These are phyloP conservation scores for Geosiphon pyriformis DNA, from an alignment of 192 early-diverging fungal genomes.

Conservation along the genomic window DNA sequence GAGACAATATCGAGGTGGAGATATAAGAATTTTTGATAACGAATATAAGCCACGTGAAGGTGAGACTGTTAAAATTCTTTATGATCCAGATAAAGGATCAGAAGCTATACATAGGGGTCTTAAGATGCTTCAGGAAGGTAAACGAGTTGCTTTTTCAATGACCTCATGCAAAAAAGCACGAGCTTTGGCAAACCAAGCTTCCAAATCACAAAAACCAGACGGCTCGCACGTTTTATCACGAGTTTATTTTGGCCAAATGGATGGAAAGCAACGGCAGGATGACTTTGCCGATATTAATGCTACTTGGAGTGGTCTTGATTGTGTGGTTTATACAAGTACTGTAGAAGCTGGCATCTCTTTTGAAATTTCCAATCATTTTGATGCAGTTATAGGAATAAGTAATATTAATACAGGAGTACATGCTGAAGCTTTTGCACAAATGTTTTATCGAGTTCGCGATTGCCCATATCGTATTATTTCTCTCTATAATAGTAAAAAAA, in stretches of 20 bases:
- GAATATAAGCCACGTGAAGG: conserved; percentile 7
- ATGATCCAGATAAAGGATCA: conserved; percentile 7
- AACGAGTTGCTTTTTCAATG: conserved; percentile 3
- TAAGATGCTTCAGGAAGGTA: conserved; percentile 18
- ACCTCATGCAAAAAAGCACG: conserved; percentile 16
- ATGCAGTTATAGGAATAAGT: conserved; percentile 17
- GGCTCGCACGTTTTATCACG: conserved; percentile 5
- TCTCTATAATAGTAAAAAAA: conserved; percentile 20
- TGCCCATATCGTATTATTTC: conserved; percentile 12
- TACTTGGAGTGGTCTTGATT: conserved; percentile 19
- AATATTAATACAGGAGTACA: conserved; percentile 16
- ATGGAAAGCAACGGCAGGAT: conserved; percentile 13
- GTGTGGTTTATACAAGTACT: conserved; percentile 21
- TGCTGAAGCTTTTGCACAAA: conserved; percentile 17
- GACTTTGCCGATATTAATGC: conserved; percentile 19
- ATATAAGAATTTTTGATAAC: conserved; percentile 12
- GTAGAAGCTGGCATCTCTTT: conserved; percentile 2
- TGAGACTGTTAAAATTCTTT: conserved; percentile 10
- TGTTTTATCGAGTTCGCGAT: conserved; percentile 4
- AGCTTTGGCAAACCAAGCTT: conserved; percentile 5
- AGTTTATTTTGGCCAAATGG: conserved; percentile 22
- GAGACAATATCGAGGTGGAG: conserved; percentile 9
- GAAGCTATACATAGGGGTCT: conserved; percentile 17
- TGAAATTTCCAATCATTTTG: conserved; percentile 19
- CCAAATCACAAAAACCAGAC: conserved; percentile 10